phyloP scores from a whole-genome alignment of 2,329 filamentous ascomycete genomes.

The Coniochaeta sp. region DNA sequence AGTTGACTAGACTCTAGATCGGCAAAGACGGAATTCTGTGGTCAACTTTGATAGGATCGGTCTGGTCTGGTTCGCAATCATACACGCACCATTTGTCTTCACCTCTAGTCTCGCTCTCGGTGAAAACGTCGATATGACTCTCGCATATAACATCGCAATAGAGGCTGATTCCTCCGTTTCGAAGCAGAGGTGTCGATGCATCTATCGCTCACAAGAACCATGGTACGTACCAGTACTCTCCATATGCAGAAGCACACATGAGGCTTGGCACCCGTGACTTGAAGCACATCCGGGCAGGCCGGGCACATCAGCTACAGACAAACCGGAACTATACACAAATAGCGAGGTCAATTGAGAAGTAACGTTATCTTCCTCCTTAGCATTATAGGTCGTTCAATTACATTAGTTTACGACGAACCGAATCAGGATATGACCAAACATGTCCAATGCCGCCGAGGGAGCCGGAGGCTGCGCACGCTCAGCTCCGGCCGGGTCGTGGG shows the following conservation, averaged over 20 bases:
- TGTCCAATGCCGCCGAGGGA: not conserved
- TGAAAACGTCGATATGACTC: too few species aligned
- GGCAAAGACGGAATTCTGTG: too few species aligned
- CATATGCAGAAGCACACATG: not conserved
- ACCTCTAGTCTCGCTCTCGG: too few species aligned
- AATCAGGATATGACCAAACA: not conserved
- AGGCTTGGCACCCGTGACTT: not conserved
- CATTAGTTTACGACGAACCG: not conserved
- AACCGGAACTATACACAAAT: not conserved
- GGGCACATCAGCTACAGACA: not conserved
- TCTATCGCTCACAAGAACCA: not conserved
- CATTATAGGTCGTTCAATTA: not conserved
- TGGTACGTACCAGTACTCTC: not conserved
- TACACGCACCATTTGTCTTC: too few species aligned
- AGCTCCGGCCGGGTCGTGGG: not conserved
- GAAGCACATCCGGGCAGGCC: not conserved
- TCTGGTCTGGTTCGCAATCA: too few species aligned
- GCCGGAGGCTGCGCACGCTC: not conserved
- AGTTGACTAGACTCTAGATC: too few species aligned
- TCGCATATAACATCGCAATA: too few species aligned
- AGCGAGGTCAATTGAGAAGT: not conserved
- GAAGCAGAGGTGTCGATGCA: not conserved
- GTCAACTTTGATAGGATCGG: too few species aligned
- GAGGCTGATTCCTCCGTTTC: not conserved
- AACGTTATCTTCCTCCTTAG: not conserved